Base-by-base conservation (phyloP, 768 basidiomycete genomes). In the Sporobolomyces roseus region DNA sequence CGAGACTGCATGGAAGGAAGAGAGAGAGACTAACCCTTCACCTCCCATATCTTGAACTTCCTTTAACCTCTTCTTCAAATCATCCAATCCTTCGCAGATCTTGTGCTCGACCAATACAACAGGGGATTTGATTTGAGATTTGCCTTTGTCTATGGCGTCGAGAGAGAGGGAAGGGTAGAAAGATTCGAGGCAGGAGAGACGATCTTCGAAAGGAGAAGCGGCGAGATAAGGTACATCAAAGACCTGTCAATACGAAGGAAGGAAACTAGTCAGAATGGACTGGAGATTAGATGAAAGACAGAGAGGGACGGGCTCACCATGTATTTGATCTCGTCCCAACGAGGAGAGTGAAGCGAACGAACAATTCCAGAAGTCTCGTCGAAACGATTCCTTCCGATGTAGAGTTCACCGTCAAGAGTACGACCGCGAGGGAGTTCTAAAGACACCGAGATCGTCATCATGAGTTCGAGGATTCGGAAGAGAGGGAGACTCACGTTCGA, bases 391-490 rank as follows among this genome's bases (percentile, higher is more conserved):
- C 73, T 67, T 16, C 63, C 61, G 27, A 68, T 56, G 67, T 70
- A 75, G 30, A 75, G 70, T 60, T 75, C 74, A 14, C 74, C 74
- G 49, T 75, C 74, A 46, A 75, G 72, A 3, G 59, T 56, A 19
- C 25, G 17, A 25, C 66, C 69, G 2, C 45, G 19, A 3, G 74
- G 74, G 3, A 75, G 70, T 2, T 67, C 74, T 67, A n/a, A n/a
- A n/a, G n/a, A n/a, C n/a, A n/a, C n/a, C n/a, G n/a, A n/a, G n/a
- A n/a, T n/a, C n/a, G n/a, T n/a, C n/a, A n/a, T n/a, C n/a, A n/a
- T n/a, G n/a, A n/a, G n/a, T n/a, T n/a, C n/a, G n/a, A n/a, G n/a
- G n/a, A n/a, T n/a, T n/a, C n/a, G 30, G 33, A 4, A 32, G 23
- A 45, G 33, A 3, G 27, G 7, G 58, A n/a, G 19, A 51, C 63